These are phyloP conservation scores for Syncephalastrum sp. DNA, from an alignment of 371 early-diverging fungal species.

Conservation along the genomic window DNA sequence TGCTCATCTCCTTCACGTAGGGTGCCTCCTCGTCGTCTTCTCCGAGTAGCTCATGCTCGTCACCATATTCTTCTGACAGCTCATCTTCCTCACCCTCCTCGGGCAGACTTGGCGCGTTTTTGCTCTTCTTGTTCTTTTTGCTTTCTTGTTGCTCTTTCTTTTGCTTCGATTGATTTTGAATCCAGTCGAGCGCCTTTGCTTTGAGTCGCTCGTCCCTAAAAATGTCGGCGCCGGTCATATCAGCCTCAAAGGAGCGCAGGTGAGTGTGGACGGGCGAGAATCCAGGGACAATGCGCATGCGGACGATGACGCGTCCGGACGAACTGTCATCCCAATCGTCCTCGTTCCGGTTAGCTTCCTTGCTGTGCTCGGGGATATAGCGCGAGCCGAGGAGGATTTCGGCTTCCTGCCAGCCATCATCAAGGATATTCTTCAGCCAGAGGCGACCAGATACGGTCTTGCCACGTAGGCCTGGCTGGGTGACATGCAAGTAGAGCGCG, in stretches of 20 bases:
- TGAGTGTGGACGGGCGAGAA: slow-evolving; percentile 43
- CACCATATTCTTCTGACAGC: slow-evolving; percentile 28
- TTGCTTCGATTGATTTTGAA: slow-evolving; percentile 22
- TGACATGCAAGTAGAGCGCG: slow-evolving; percentile 37
- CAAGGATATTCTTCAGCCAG: slow-evolving; percentile 32
- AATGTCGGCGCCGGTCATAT: slow-evolving; percentile 41
- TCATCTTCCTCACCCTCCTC: slow-evolving; percentile 11
- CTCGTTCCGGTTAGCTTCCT: slow-evolving; percentile 39
- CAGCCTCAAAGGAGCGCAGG: slow-evolving; percentile 25
- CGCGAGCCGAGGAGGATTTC: slow-evolving; percentile 21
- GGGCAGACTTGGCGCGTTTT: slow-evolving; percentile 14
- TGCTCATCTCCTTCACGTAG: slow-evolving; percentile 21
- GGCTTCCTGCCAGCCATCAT: slow-evolving; percentile 35
- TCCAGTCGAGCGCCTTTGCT: slow-evolving; percentile 33
- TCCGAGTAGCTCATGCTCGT: slow-evolving; percentile 1
- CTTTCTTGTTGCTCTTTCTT: slow-evolving; percentile 2
- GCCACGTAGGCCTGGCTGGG: slow-evolving; percentile 20
- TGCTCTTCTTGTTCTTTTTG: slow-evolving; percentile 8
- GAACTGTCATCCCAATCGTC: slow-evolving; percentile 32
- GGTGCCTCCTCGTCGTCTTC: slow-evolving; percentile 18
- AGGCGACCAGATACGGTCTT: slow-evolving; percentile 34
- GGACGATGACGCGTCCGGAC: slow-evolving; percentile 22
- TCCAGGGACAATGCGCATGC: slow-evolving; percentile 35
- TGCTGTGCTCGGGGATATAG: slow-evolving; percentile 20
- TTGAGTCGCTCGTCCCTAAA: slow-evolving; percentile 30